Percentiles rank a stretch among this genome's conserved stretches.
These are phyloP conservation scores for Nannizzia gypsea DNA, from an alignment of 2,329 filamentous ascomycete species.

Conservation along the genomic window DNA sequence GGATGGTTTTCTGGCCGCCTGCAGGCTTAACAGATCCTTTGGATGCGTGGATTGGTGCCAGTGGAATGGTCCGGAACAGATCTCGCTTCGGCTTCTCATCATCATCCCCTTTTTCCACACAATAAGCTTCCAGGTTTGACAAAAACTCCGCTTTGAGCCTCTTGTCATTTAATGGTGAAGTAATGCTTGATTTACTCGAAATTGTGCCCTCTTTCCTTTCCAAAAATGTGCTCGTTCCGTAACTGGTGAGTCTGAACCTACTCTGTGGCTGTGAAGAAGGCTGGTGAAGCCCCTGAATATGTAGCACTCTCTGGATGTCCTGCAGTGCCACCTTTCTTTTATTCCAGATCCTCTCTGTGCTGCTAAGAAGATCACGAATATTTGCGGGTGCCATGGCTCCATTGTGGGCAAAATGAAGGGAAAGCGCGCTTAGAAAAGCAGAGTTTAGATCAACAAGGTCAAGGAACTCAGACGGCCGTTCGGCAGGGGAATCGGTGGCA, in stretches of 20 bases:
- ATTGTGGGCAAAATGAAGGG: conserved; percentile 59
- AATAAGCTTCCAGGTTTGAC: conserved; percentile 35
- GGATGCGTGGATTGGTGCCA: conserved; percentile 26
- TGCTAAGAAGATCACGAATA: conserved; percentile 48
- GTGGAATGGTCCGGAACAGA: conserved; percentile 24
- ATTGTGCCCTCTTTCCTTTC: conserved; percentile 18
- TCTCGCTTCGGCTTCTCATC: conserved; percentile 22
- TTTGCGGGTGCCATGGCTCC: conserved; percentile 52
- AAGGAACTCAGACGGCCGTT: conserved; percentile 21
- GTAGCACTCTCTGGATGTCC: conserved; percentile 56
- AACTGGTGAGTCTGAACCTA: conserved; percentile 29
- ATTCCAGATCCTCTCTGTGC: conserved; percentile 58
- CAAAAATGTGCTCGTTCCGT: conserved; percentile 32
- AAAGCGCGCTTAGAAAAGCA: conserved; percentile 56
- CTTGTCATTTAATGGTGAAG: conserved; percentile 31
- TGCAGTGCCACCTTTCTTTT: conserved; percentile 54
- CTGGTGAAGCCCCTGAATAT: conserved; percentile 37
- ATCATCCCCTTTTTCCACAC: conserved; percentile 30
- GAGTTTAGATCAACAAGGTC: conserved; percentile 54
- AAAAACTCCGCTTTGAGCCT: conserved; percentile 41
- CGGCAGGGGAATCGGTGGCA: background rate
- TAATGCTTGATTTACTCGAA: conserved; percentile 3
- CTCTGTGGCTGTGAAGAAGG: background rate
- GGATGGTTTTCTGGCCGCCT: background rate
- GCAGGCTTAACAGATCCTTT: background rate